Conservation (phyloP, 1,284 basidiomycete genomes). For the Coniferiporia weirii region DNA sequence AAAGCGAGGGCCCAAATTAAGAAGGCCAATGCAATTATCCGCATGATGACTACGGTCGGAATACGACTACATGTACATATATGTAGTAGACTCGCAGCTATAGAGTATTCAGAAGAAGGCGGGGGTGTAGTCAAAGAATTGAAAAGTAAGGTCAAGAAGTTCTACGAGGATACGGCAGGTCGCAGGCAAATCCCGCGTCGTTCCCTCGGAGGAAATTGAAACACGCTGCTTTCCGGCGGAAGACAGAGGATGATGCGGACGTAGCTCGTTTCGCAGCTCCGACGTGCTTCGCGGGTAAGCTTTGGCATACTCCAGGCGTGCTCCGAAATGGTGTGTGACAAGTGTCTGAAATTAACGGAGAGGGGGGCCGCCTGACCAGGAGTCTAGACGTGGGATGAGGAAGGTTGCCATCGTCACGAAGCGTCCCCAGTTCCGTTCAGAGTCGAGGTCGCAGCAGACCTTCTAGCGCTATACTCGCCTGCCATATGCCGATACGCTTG, state of each 20-base stretch:
- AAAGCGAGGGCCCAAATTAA: too few species aligned
- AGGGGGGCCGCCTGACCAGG: background rate
- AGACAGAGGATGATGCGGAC: background rate
- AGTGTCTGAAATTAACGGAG: background rate
- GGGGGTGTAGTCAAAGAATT: background rate
- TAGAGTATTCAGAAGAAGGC: background rate
- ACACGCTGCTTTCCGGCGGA: background rate
- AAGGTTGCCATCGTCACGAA: background rate
- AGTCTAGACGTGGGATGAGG: background rate
- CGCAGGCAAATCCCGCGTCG: background rate
- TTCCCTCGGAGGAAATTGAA: background rate
- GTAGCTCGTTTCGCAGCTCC: background rate
- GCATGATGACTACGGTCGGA: too few species aligned
- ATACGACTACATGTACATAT: background rate
- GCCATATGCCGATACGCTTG: conserved; percentile 67
- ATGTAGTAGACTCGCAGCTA: background rate
- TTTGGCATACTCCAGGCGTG: background rate
- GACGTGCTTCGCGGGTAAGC: background rate
- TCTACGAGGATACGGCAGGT: background rate
- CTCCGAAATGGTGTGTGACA: background rate
- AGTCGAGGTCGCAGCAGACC: conserved; percentile 37
- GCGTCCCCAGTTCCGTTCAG: background rate
- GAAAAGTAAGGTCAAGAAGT: background rate
- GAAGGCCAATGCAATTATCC: too few species aligned
- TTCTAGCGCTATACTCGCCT: conserved; percentile 73